Evolutionary conservation across 306 rosid species (phyloP).

Genomic region (Bauhinia variegata): DNA sequence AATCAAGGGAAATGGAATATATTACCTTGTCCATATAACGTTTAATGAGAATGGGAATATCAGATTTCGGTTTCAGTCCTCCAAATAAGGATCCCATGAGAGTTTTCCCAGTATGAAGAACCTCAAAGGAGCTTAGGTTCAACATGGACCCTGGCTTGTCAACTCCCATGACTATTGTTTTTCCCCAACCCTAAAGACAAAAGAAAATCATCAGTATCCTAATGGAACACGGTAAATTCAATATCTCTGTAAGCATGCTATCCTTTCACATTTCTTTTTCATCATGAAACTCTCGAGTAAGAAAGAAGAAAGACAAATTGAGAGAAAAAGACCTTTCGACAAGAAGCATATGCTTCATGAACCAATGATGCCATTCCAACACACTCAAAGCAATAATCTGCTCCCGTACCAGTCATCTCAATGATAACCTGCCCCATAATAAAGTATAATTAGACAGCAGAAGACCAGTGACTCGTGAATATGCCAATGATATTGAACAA

Average conservation of each 20-base stretch:
- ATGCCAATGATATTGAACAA: neutral
- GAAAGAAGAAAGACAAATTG: neutral
- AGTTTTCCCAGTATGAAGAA: conserved; percentile 63
- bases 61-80: conserved; percentile 77
- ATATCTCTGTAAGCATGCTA: neutral
- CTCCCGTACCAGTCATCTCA: conserved; percentile 75
- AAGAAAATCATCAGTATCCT: conserved; percentile 14
- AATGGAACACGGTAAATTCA: conserved; percentile 1
- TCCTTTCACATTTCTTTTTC: neutral
- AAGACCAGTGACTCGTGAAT: neutral
- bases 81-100: conserved; percentile 76
- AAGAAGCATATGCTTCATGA: conserved; percentile 77
- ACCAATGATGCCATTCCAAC: conserved; percentile 77
- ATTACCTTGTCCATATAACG: conserved; percentile 78
- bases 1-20: conserved; percentile 15
- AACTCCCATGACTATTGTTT: conserved; percentile 77
- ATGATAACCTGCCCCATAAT: conserved; percentile 49
- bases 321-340: conserved; percentile 62
- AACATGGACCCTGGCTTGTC: conserved; percentile 64
- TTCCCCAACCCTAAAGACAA: conserved; percentile 83
- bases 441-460: neutral
- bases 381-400: conserved; percentile 88
- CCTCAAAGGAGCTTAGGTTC: conserved; percentile 45
- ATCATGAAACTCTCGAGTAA: neutral
- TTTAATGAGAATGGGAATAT: conserved; percentile 70